These are phyloP conservation scores for Venturia asperata DNA, from an alignment of 2,329 filamentous ascomycete genomes.

Conservation along the genomic window DNA sequence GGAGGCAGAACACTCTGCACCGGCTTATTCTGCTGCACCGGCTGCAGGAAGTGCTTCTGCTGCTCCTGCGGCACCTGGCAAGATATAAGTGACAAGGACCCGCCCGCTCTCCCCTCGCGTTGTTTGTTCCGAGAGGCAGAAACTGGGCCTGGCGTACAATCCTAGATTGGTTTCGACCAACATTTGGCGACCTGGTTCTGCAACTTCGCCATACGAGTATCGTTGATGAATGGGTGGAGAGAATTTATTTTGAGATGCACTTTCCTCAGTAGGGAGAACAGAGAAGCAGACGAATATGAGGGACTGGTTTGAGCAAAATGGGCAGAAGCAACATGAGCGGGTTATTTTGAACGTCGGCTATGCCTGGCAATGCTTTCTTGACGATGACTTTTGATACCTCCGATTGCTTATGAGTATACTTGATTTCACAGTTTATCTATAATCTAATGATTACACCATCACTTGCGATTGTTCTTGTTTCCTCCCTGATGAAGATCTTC, in stretches of 20 bases:
- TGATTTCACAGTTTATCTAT: neutral
- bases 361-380: neutral
- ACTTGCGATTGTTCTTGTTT: no score
- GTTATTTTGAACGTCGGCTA: neutral
- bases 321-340: neutral
- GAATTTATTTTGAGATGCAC: neutral
- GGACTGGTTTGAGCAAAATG: neutral
- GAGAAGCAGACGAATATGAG: neutral
- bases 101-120: no score
- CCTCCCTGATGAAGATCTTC: no score
- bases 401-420: neutral
- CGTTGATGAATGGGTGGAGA: no score
- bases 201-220: no score
- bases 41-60: neutral
- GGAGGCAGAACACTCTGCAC: constrained; percentile 3
- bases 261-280: neutral
- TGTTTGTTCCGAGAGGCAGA: no score
- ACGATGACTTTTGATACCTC: constrained; percentile 3
- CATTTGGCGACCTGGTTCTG: no score
- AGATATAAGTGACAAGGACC: neutral
- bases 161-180: no score
- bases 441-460: neutral
- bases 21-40: neutral
- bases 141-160: no score
- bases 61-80: neutral